Percentiles rank a stretch among this genome's conserved stretches.
Conservation (phyloP, 2,329 filamentous ascomycete species). For the Pseudopithomyces chartarum region DNA sequence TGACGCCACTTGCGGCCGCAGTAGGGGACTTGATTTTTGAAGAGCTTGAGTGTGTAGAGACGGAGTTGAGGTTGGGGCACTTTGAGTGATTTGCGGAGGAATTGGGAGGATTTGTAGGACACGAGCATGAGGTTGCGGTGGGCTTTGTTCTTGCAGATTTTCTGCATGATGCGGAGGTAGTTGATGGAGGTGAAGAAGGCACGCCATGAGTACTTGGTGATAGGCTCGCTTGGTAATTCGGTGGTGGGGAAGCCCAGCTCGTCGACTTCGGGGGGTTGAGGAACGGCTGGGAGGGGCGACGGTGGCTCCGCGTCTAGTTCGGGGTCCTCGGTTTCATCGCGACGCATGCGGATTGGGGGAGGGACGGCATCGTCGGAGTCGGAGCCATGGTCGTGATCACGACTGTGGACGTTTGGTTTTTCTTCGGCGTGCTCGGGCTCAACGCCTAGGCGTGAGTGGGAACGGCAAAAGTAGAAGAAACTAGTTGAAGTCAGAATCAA, state of each 20-base stretch:
- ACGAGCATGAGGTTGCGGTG: constrained; percentile 93
- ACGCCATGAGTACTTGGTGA: constrained; percentile 88
- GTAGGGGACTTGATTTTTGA: constrained; percentile 98
- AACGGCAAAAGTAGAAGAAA: constrained; percentile 90
- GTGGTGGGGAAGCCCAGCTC: constrained; percentile 82
- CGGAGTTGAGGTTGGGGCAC: constrained; percentile 86
- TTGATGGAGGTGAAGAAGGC: constrained; percentile 97
- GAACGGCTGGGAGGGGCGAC: constrained; percentile 26
- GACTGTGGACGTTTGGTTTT: constrained; percentile 21
- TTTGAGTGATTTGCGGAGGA: constrained; percentile 88
- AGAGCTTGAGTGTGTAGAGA: constrained; percentile 94
- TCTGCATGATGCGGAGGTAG: constrained; percentile 94
- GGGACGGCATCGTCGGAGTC: constrained; percentile 73
- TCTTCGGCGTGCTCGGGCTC: constrained; percentile 30
- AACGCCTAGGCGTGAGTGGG: constrained; percentile 65
- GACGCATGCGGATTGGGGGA: constrained; percentile 73
- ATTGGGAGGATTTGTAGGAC: constrained; percentile 92
- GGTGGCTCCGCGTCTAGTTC: constrained; percentile 32
- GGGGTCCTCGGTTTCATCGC: constrained; percentile 31
- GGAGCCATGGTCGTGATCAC: constrained; percentile 21
- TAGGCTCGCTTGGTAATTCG: constrained; percentile 72
- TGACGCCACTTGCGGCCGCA: constrained; percentile 98
- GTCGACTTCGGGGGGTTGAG: constrained; percentile 67
- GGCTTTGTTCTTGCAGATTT: constrained; percentile 93
- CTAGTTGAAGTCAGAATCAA: constrained; percentile 50